Percentiles rank a stretch among this genome's conserved stretches.
Conservation (phyloP, 2,329 filamentous ascomycete species). For the Cordyceps cicadae region DNA sequence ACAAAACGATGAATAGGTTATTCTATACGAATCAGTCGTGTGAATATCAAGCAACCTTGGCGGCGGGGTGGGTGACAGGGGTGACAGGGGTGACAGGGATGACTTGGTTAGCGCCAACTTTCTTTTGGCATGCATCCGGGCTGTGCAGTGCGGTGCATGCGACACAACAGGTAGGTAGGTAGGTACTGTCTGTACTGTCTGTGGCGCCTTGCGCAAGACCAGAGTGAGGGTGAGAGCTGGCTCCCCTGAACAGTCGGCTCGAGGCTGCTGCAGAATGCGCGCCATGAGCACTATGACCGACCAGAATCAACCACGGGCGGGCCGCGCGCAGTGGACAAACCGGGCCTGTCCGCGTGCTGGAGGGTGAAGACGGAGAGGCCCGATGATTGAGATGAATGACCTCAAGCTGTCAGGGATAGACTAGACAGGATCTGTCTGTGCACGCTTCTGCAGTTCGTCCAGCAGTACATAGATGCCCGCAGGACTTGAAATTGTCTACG, state of each 20-base stretch:
- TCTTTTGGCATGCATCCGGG: not conserved
- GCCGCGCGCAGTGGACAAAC: not conserved
- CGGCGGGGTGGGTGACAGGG: not conserved
- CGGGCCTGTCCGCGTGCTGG: not conserved
- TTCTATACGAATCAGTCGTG: not conserved
- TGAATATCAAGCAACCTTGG: not conserved
- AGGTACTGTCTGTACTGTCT: not conserved
- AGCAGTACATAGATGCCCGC: not conserved
- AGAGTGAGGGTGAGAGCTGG: not conserved
- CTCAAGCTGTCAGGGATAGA: not conserved
- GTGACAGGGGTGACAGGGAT: not conserved
- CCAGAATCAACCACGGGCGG: constrained; percentile 1
- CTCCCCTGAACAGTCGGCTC: not conserved
- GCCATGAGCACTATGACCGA: not conserved
- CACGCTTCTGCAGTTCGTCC: not conserved
- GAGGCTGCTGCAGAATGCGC: not conserved
- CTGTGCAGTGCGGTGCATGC: not conserved
- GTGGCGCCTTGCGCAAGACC: not conserved
- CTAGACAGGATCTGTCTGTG: not conserved
- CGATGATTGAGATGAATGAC: not conserved
- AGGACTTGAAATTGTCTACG: too few species aligned
- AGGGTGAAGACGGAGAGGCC: not conserved
- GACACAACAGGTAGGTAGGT: not conserved
- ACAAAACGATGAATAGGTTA: not conserved
- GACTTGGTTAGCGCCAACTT: not conserved